Base-by-base conservation (phyloP, 148 eudicot genomes). In the Heliosperma pusillum region DNA sequence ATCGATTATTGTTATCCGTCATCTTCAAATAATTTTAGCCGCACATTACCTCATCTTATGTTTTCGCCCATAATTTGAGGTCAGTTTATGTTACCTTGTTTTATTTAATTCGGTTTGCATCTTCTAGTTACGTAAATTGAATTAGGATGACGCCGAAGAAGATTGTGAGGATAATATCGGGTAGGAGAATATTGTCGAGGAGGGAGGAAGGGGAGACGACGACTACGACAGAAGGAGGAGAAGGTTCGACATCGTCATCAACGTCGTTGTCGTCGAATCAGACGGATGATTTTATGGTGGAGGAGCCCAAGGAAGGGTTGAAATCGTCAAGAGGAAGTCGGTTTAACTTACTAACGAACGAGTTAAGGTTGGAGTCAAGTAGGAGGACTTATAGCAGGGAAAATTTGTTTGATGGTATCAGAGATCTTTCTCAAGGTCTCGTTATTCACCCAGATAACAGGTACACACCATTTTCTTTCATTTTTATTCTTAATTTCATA, bases 361-460 rank as follows among this genome's bases (percentile, higher is more conserved):
- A 91, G 84, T 76, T 91, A 0, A 82, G 82, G 20, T 58, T 79
- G 2, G 74, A 71, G 17, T 66, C 79, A 3, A 60, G 56, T 63
- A 76, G 69, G 7, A 40, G 84, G 59, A 79, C 72, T 44, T 89
- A 81, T 9, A 84, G 87, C 79, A 80, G 86, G 50, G 85, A 85
- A 24, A 78, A 72, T 1, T 79, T 89, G 26, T 58, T 89, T 74
- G 42, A 63, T 52, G 91, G 90, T 61, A 40, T 89, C n/a, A 72
- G 13, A 64, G 92, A 81, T 81, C 79, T 89, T 26, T 87, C 86
- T 20, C 73, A 67, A 30, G 85, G 87, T 20, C 68, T 67, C 29
- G 83, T 74, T 72, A 86, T 92, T 63, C 83, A 86, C 72, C 94
- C 97, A 7, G 88, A 89, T 4, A 83, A 83, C 86, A 85, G 88